Evolutionary conservation across 2,329 filamentous ascomycete genomes (phyloP).

Genomic region (Aureobasidium zeae): DNA sequence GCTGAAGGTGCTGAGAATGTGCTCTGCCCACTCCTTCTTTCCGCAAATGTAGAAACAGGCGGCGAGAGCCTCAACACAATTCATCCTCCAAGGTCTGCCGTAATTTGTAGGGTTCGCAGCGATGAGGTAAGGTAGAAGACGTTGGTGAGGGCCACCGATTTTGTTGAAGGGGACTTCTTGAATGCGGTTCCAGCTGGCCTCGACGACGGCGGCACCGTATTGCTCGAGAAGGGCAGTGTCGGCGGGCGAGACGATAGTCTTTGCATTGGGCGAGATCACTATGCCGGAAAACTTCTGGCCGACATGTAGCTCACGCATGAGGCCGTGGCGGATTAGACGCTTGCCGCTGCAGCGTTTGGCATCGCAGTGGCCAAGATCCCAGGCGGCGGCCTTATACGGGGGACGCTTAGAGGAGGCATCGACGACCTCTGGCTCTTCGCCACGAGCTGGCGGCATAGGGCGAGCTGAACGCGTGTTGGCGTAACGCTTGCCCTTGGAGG

Average conservation of each 20-base stretch:
- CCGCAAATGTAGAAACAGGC: constrained; percentile 92
- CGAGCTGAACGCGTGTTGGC: constrained; percentile 17
- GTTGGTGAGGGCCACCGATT: constrained; percentile 88
- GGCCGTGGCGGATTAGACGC: constrained; percentile 77
- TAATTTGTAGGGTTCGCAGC: constrained; percentile 97
- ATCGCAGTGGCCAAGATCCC: constrained; percentile 97
- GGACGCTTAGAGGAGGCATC: constrained; percentile 29
- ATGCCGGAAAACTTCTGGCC: constrained; percentile 89
- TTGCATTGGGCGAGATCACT: constrained; percentile 92
- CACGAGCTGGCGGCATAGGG: constrained; percentile 17
- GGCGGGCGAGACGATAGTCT: constrained; percentile 70
- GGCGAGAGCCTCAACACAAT: constrained; percentile 90
- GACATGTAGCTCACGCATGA: constrained; percentile 87
- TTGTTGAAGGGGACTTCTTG: constrained; percentile 82
- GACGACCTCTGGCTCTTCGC: constrained; percentile 24
- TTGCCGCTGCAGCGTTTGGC: constrained; percentile 95
- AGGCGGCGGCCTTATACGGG: constrained; percentile 88
- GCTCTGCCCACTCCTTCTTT: constrained; percentile 79
- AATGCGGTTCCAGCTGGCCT: constrained; percentile 92
- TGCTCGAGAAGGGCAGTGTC: constrained; percentile 75
- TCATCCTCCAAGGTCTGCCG: constrained; percentile 86
- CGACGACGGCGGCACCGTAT: constrained; percentile 88
- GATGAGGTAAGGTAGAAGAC: constrained; percentile 85
- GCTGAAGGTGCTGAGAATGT: constrained; percentile 72
- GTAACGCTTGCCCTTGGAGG: constrained; percentile 63